Evolutionary conservation across 2,329 filamentous ascomycete species (phyloP).

Genomic region (Fusarium anthophilum): DNA sequence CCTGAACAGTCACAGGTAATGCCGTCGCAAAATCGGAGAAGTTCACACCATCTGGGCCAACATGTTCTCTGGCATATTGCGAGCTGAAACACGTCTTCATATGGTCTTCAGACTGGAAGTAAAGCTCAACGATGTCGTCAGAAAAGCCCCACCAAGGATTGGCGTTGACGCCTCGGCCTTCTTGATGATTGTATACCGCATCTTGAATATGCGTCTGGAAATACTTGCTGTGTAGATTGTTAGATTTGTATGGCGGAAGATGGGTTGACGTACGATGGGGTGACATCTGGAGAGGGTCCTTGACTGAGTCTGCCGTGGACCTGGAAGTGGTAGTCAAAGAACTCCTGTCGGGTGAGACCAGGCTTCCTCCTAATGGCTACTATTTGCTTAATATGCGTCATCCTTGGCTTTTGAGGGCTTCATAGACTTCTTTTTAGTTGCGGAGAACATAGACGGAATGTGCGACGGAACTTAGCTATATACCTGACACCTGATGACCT

Average conservation of each 20-base stretch:
- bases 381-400: background rate
- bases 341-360: background rate
- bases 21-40: background rate
- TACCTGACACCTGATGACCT: background rate
- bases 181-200: background rate
- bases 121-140: background rate
- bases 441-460: accelerated
- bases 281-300: background rate
- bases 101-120: background rate
- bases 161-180: background rate
- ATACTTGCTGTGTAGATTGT: background rate
- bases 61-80: background rate
- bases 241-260: background rate
- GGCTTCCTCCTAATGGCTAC: background rate
- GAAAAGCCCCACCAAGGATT: background rate
- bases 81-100: background rate
- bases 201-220: background rate
- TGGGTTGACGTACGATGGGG: background rate
- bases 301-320: background rate
- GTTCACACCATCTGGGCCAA: background rate
- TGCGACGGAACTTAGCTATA: background rate
- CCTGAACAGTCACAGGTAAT: background rate
- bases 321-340: background rate
- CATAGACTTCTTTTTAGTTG: background rate
- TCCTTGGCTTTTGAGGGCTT: background rate